phyloP scores from a whole-genome alignment of 768 basidiomycete species.

The Tulasnella sp. region DNA sequence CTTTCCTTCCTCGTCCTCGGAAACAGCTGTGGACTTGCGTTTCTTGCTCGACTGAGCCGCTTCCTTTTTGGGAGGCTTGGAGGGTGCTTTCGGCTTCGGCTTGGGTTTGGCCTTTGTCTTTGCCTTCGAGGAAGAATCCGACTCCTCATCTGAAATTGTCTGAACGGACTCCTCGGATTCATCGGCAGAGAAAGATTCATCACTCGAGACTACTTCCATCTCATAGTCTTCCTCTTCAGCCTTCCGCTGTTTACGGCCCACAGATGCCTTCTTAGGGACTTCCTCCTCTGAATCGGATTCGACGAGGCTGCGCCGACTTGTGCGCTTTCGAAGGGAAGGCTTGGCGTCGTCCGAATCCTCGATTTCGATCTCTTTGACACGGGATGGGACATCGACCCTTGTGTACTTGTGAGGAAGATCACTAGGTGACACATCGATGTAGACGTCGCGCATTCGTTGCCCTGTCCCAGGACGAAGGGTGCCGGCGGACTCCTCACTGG shows the following conservation, averaged over 20 bases:
- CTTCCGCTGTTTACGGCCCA: slow-evolving; percentile 21
- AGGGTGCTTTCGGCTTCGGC: slow-evolving; percentile 39
- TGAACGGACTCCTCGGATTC: slow-evolving; percentile 24
- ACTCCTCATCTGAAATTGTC: slow-evolving; percentile 45
- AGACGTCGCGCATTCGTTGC: slow-evolving; percentile 38
- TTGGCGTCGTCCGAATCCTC: neutral
- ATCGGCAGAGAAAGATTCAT: neutral
- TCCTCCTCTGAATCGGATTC: slow-evolving; percentile 44
- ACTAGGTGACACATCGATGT: slow-evolving; percentile 34
- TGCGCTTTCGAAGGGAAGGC: neutral
- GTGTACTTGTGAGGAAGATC: slow-evolving; percentile 10
- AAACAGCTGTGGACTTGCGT: slow-evolving; percentile 42
- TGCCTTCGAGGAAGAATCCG: slow-evolving; percentile 49
- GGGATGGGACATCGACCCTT: neutral
- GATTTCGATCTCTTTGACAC: neutral
- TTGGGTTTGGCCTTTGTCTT: slow-evolving; percentile 36
- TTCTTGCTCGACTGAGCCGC: slow-evolving; percentile 25
- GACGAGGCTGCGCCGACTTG: slow-evolving; percentile 51
- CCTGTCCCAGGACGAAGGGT: slow-evolving; percentile 27
- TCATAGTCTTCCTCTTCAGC: slow-evolving; percentile 39
- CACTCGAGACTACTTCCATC: slow-evolving; percentile 18
- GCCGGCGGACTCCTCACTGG: neutral
- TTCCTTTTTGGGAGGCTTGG: slow-evolving; percentile 20
- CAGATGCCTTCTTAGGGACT: slow-evolving; percentile 21
- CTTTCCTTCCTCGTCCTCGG: slow-evolving; percentile 63